Conservation (phyloP, 2,329 filamentous ascomycete species). For the Hymenoscyphus repandus region DNA sequence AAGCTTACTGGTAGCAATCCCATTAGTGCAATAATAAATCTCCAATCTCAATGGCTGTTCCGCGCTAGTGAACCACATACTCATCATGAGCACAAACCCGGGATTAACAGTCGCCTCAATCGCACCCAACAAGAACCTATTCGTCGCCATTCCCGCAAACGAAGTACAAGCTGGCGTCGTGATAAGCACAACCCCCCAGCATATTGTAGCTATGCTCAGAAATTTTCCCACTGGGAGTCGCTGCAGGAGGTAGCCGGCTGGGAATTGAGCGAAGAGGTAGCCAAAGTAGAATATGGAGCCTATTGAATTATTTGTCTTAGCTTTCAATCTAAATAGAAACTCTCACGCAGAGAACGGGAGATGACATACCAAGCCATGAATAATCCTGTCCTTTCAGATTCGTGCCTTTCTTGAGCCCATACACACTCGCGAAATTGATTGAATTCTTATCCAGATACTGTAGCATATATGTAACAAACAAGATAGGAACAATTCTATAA, state of each 20-base stretch:
- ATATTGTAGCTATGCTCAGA: conserved; percentile 38
- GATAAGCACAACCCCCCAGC: conserved; percentile 40
- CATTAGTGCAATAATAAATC: conserved; percentile 36
- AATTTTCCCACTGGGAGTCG: conserved; percentile 39
- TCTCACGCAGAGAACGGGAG: too few species aligned
- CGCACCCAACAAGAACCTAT: conserved; percentile 40
- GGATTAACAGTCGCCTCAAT: conserved; percentile 52
- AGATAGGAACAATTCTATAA: conserved; percentile 46
- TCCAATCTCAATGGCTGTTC: conserved; percentile 36
- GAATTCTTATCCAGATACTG: conserved; percentile 59
- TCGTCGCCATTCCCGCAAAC: conserved; percentile 40
- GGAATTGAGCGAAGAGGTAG: conserved; percentile 24
- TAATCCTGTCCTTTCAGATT: conserved; percentile 25
- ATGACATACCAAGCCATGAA: conserved; percentile 22
- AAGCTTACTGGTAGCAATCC: conserved; percentile 28
- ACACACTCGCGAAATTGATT: conserved; percentile 44
- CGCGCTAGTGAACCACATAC: conserved; percentile 36
- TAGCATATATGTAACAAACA: conserved; percentile 53
- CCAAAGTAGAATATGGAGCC: conserved; percentile 29
- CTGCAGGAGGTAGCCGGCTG: conserved; percentile 23
- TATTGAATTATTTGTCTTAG: neutral
- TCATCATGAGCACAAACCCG: conserved; percentile 35
- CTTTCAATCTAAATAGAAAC: too few species aligned
- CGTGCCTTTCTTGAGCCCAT: conserved; percentile 17
- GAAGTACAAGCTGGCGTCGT: conserved; percentile 29